Conservation (phyloP, 768 basidiomycete species). For the Ephemerocybe angulata region DNA sequence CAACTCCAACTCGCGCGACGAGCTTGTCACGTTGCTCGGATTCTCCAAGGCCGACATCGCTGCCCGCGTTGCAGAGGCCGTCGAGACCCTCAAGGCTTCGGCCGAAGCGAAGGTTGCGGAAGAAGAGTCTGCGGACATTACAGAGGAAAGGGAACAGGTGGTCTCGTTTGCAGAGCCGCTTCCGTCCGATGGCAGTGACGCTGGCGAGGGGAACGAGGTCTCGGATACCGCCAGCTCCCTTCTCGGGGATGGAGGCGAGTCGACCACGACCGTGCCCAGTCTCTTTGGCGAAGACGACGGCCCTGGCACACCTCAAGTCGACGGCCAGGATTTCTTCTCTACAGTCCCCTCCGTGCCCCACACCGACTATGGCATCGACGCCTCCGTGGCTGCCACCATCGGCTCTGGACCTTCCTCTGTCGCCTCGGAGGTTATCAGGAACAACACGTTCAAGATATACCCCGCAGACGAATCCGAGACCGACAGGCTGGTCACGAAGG, state of each 20-base stretch:
- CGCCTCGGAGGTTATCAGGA: constrained; percentile 68
- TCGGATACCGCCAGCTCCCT: constrained; percentile 60
- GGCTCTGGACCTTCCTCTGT: constrained; percentile 89
- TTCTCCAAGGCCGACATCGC: constrained; percentile 89
- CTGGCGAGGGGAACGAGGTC: constrained; percentile 48
- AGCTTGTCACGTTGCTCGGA: constrained; percentile 85
- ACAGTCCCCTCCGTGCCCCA: constrained; percentile 69
- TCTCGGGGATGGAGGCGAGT: constrained; percentile 59
- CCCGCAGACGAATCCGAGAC: constrained; percentile 82
- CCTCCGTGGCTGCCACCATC: constrained; percentile 90
- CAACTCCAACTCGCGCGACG: constrained; percentile 83
- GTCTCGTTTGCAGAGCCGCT: constrained; percentile 80
- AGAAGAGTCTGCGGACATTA: constrained; percentile 37
- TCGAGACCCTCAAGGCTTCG: constrained; percentile 63
- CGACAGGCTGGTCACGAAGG: constrained; percentile 86
- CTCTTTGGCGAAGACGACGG: constrained; percentile 78
- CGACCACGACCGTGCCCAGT: constrained; percentile 82
- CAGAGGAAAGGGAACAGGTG: constrained; percentile 57
- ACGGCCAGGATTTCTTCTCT: constrained; percentile 86
- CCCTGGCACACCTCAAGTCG: constrained; percentile 61
- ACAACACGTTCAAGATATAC: constrained; percentile 87
- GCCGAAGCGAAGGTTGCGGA: constrained; percentile 22
- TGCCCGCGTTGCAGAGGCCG: constrained; percentile 73
- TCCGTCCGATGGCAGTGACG: constrained; percentile 33
- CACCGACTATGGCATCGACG: constrained; percentile 74